Percentiles rank a stretch among this genome's conserved stretches.
phyloP scores from a whole-genome alignment of 164 flowering plant genomes.

The Aristolochia californica region DNA sequence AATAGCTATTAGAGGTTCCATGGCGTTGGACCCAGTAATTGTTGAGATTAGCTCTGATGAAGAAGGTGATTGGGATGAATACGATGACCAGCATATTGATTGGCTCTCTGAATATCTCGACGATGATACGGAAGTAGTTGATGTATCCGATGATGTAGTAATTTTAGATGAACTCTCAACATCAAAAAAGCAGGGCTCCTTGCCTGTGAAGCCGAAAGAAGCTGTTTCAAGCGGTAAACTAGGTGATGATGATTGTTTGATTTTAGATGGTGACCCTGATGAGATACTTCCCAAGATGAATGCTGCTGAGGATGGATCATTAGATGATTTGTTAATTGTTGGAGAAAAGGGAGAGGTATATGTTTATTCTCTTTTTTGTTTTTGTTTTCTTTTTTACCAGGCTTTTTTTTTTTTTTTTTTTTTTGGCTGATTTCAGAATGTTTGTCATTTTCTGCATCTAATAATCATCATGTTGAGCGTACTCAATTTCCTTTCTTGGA shows the following conservation, averaged over 20 bases:
- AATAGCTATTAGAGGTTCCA: not conserved
- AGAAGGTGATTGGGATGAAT: conserved; percentile 11
- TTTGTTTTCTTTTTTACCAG: not conserved
- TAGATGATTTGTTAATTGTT: conserved; percentile 56
- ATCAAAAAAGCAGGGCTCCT: conserved; percentile 3
- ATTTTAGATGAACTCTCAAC: conserved; percentile 23
- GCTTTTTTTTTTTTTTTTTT: not conserved
- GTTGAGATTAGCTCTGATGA: conserved; percentile 24
- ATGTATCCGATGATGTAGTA: conserved; percentile 35
- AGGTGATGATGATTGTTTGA: conserved; percentile 52
- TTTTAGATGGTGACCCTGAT: conserved; percentile 74
- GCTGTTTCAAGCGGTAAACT: conserved; percentile 9
- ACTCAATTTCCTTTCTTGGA: too few relatives aligned
- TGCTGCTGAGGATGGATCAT: conserved; percentile 18
- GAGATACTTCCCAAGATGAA: conserved; percentile 20
- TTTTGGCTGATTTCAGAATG: not conserved
- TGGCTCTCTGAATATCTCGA: conserved; percentile 34
- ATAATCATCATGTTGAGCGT: too few relatives aligned
- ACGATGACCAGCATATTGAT: conserved; percentile 12
- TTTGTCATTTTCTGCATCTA: not conserved
- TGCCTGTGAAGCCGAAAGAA: conserved; percentile 5
- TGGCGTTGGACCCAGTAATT: conserved; percentile 3
- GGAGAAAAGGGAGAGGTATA: conserved; percentile 69
- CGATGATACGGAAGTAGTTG: conserved; percentile 9
- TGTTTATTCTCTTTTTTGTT: not conserved